Evolutionary conservation across 495 filamentous ascomycete species (phyloP).

Genomic region (Penicillium longicatenatum): DNA sequence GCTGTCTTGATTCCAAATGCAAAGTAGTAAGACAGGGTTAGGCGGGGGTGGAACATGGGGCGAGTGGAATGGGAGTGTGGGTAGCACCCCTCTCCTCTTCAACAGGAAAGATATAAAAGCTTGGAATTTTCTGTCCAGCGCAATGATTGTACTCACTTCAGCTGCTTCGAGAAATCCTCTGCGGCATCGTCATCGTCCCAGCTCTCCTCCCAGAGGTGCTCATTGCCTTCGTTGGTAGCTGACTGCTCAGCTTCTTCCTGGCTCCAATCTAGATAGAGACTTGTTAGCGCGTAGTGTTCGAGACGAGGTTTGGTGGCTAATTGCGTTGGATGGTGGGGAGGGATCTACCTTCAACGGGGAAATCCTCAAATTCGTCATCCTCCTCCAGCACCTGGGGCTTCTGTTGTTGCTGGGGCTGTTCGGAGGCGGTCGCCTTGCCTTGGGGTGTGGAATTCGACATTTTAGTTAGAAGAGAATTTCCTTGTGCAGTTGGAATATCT

Average conservation of each 20-base stretch:
- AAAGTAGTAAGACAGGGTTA: not conserved
- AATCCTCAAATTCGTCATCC: conserved; percentile 99
- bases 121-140: not conserved
- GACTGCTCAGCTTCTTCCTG: conserved; percentile 83
- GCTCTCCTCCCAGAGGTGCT: conserved; percentile 98
- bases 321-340: conserved; percentile 7
- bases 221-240: conserved; percentile 54
- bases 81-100: not conserved
- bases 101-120: not conserved
- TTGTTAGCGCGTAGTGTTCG: not conserved
- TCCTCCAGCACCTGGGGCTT: conserved; percentile 78
- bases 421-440: conserved; percentile 40
- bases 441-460: conserved; percentile 48
- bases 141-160: conserved; percentile 69
- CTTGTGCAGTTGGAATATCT: not conserved
- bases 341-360: conserved; percentile 84
- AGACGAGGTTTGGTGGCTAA: not conserved
- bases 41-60: not conserved
- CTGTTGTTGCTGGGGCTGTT: conserved; percentile 52
- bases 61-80: not conserved
- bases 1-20: not conserved
- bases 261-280: conserved; percentile 68
- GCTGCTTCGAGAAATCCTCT: conserved; percentile 93
- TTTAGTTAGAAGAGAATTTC: conserved; percentile 31
- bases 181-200: conserved; percentile 99